phyloP scores from a whole-genome alignment of 2,329 filamentous ascomycete genomes.

The Botrytis paeoniae region DNA sequence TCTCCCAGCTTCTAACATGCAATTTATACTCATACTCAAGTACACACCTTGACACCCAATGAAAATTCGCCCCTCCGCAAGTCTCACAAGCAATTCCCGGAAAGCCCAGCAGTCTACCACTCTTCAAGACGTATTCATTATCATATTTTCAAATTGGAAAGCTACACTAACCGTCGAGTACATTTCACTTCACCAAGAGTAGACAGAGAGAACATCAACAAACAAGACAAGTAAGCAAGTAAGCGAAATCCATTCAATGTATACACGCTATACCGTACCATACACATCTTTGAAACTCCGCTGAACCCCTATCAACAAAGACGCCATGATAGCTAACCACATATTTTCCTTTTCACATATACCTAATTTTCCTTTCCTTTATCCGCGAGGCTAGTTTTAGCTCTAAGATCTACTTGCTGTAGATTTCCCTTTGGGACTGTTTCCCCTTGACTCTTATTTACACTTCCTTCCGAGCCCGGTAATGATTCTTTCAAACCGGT shows the following conservation, averaged over 20 bases:
- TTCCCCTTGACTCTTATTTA: not conserved
- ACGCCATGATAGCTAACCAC: not conserved
- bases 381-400: not conserved
- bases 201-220: not conserved
- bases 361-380: not conserved
- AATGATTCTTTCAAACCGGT: not conserved
- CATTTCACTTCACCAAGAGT: not conserved
- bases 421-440: not conserved
- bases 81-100: not conserved
- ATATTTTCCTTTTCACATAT: not conserved
- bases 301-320: not conserved
- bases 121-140: not conserved
- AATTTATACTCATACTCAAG: not conserved
- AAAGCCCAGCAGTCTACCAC: not conserved
- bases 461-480: not conserved
- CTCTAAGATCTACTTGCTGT: not conserved
- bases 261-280: not conserved
- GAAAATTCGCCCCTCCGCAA: not conserved
- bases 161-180: not conserved
- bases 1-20: not conserved
- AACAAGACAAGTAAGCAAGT: not conserved
- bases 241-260: not conserved
- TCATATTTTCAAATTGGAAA: not conserved
- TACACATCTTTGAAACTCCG: not conserved
- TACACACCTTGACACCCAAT: not conserved